Conservation (phyloP, 2,329 filamentous ascomycete genomes). For the Beauveria medogensis region DNA sequence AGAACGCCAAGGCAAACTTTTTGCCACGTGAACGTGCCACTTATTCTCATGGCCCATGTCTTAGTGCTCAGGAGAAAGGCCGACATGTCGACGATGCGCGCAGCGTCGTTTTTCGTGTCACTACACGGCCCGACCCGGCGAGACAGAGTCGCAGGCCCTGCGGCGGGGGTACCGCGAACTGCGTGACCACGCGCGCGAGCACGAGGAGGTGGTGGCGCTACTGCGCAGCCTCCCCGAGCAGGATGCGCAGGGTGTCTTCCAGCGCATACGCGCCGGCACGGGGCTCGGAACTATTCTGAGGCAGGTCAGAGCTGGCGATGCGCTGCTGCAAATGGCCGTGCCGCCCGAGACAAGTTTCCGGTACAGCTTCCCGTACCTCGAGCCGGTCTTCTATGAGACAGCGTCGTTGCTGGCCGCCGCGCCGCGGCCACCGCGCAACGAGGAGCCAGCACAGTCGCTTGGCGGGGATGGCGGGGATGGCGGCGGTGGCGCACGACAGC, state of each 20-base stretch:
- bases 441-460: too few relatives aligned
- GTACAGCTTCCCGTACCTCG: constrained; percentile 29
- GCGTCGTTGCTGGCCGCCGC: background rate
- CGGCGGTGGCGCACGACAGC: background rate
- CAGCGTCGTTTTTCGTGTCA: constrained; percentile 12
- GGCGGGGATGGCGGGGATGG: too few relatives aligned
- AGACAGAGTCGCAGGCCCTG: constrained; percentile 17
- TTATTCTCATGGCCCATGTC: too few relatives aligned
- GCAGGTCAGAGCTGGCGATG: constrained; percentile 27
- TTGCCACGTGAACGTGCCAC: too few relatives aligned
- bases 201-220: constrained; percentile 15
- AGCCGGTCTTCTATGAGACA: constrained; percentile 15
- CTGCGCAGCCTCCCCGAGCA: constrained; percentile 1
- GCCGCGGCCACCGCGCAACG: too few relatives aligned
- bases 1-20: too few relatives aligned
- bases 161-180: constrained; percentile 7
- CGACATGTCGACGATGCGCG: constrained; percentile 18
- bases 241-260: constrained; percentile 27
- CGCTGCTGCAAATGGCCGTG: constrained; percentile 30
- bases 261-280: constrained; percentile 26
- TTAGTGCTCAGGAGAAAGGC: constrained; percentile 21
- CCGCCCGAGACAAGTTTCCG: constrained; percentile 29
- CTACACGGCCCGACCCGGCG: constrained; percentile 16
- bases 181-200: background rate
- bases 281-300: constrained; percentile 24